A percentile compares a stretch with the other conserved stretches of the same genome.
These are phyloP conservation scores for Monilinia laxa DNA, from an alignment of 2,329 filamentous ascomycete genomes.

Conservation along the genomic window DNA sequence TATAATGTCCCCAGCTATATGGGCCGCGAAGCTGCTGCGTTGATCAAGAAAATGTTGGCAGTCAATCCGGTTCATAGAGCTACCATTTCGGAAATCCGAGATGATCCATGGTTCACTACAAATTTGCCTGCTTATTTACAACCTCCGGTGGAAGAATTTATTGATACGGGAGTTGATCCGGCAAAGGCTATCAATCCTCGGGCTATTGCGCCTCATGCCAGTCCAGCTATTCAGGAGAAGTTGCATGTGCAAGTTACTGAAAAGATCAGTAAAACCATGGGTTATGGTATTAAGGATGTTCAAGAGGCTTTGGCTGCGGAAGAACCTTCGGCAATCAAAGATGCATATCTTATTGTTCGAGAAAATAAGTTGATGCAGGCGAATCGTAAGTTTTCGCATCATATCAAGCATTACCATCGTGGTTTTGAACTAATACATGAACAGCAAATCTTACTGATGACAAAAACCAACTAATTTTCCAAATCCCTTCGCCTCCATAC, in stretches of 20 bases:
- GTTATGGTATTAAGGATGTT: conserved; percentile 91
- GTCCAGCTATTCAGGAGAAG: conserved; percentile 78
- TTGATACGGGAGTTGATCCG: conserved; percentile 90
- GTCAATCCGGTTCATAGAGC: conserved; percentile 93
- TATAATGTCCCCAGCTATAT: conserved; percentile 93
- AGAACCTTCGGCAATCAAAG: conserved; percentile 97
- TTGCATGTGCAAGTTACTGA: conserved; percentile 90
- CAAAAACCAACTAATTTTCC: conserved; percentile 46
- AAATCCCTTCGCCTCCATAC: conserved; percentile 55
- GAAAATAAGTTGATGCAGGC: conserved; percentile 97
- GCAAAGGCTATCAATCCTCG: conserved; percentile 85
- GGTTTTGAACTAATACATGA: conserved; percentile 26
- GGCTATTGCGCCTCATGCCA: conserved; percentile 76
- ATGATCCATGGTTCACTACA: conserved; percentile 90
- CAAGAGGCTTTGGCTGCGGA: conserved; percentile 88
- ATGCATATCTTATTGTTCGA: conserved; percentile 95
- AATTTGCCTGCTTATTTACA: conserved; percentile 84
- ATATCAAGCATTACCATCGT: background rate
- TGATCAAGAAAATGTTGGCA: conserved; percentile 92
- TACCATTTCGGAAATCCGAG: conserved; percentile 88
- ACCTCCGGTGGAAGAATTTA: conserved; percentile 85
- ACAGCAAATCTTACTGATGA: conserved; percentile 40
- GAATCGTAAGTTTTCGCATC: conserved; percentile 66
- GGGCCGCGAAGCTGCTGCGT: conserved; percentile 72
- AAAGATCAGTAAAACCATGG: conserved; percentile 97